phyloP scores from a whole-genome alignment of 352 stramenopile species.

The Lagenidium giganteum region DNA sequence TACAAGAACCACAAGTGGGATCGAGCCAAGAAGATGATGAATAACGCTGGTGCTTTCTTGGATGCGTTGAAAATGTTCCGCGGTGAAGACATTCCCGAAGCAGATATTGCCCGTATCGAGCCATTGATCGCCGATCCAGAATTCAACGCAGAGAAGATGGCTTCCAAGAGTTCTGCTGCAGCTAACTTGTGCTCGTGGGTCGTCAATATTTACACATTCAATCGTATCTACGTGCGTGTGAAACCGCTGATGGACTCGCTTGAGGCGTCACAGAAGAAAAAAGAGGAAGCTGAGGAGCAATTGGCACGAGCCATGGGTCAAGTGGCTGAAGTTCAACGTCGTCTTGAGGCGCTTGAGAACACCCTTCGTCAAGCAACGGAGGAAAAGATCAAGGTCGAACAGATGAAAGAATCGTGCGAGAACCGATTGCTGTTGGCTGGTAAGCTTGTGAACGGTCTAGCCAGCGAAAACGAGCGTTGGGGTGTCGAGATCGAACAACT shows the following conservation, averaged over 20 bases:
- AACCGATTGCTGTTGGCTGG: slow-evolving; percentile 88
- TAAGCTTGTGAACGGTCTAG: slow-evolving; percentile 91
- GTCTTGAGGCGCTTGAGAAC: slow-evolving; percentile 87
- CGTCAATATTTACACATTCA: slow-evolving; percentile 96
- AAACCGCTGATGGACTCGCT: slow-evolving; percentile 97
- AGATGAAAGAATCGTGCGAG: slow-evolving; percentile 90
- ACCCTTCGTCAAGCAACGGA: slow-evolving; percentile 90
- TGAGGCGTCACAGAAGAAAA: slow-evolving; percentile 90
- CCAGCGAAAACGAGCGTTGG: slow-evolving; percentile 95
- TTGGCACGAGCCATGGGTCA: slow-evolving; percentile 88
- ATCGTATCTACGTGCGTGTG: slow-evolving; percentile 97
- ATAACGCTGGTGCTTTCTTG: slow-evolving; percentile 94
- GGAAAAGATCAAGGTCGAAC: slow-evolving; percentile 95
- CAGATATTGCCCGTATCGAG: slow-evolving; percentile 89
- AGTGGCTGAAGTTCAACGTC: slow-evolving; percentile 89
- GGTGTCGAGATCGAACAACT: slow-evolving; percentile 93
- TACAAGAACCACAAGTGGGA: slow-evolving; percentile 98
- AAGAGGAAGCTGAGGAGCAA: slow-evolving; percentile 87
- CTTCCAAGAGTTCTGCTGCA: slow-evolving; percentile 92
- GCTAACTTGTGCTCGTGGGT: slow-evolving; percentile 97
- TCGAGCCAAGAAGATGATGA: slow-evolving; percentile 98
- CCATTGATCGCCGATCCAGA: slow-evolving; percentile 88
- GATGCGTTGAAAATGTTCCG: slow-evolving; percentile 87
- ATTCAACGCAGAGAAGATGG: slow-evolving; percentile 94
- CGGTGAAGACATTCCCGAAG: slow-evolving; percentile 93